Evolutionary conservation across 2,329 filamentous ascomycete genomes (phyloP).

Genomic region (Dactylellina sp.): DNA sequence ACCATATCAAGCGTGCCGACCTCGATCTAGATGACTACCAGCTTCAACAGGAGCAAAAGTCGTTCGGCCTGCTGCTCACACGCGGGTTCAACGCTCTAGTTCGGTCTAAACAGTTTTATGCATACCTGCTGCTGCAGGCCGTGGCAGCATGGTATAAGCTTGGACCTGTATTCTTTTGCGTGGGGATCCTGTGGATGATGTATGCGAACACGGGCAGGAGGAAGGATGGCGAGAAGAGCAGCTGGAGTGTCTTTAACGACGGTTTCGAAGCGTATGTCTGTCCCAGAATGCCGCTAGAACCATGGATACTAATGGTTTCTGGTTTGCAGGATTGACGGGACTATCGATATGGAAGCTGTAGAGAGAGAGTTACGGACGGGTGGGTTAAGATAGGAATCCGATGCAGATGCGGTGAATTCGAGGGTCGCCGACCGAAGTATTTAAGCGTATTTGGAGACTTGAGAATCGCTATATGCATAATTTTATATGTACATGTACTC

Average conservation of each 20-base stretch:
- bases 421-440: not conserved
- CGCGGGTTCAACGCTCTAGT: conserved; percentile 57
- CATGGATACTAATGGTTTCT: not conserved
- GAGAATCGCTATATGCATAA: not conserved
- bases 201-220: conserved; percentile 61
- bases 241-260: conserved; percentile 62
- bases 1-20: conserved; percentile 61
- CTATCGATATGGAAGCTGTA: conserved; percentile 60
- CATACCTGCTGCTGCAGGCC: conserved; percentile 60
- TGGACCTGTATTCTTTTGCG: conserved; percentile 61
- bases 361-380: conserved; percentile 60
- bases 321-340: conserved; percentile 59
- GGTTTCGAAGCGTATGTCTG: conserved; percentile 60
- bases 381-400: conserved; percentile 46
- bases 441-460: not conserved
- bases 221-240: conserved; percentile 61
- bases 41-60: conserved; percentile 61
- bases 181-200: conserved; percentile 62
- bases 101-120: conserved; percentile 61
- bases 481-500: not conserved
- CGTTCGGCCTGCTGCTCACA: conserved; percentile 59
- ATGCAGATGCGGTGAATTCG: too few relatives aligned
- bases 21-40: conserved; percentile 62
- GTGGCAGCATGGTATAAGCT: conserved; percentile 59
- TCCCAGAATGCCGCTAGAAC: not conserved